These are phyloP conservation scores for Fusarium secorum DNA, from an alignment of 2,329 filamentous ascomycete genomes.

Conservation along the genomic window DNA sequence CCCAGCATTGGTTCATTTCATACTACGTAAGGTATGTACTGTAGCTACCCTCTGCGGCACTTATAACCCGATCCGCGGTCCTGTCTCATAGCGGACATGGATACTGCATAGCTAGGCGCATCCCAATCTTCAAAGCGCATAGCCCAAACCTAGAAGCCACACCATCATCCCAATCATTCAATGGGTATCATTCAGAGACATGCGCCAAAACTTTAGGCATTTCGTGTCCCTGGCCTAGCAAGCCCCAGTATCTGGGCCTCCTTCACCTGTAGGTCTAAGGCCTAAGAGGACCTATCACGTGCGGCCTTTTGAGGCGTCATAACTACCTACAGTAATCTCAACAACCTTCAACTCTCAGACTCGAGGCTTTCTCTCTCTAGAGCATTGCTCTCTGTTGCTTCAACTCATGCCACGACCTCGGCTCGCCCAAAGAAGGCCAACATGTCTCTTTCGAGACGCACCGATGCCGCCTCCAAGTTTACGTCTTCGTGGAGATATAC, in stretches of 20 bases:
- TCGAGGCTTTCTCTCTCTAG: background rate
- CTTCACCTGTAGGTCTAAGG: background rate
- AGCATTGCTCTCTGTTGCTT: background rate
- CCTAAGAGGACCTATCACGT: background rate
- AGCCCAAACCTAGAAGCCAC: constrained; percentile 16
- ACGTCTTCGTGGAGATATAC: constrained; percentile 14
- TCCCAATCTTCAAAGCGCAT: background rate
- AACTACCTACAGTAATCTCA: background rate
- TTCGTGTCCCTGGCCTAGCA: background rate
- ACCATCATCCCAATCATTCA: constrained; percentile 4
- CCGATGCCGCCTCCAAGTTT: constrained; percentile 7
- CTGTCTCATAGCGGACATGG: background rate
- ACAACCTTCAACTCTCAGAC: background rate
- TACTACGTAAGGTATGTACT: background rate
- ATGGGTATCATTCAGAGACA: constrained; percentile 9
- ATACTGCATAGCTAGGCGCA: background rate
- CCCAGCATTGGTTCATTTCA: background rate
- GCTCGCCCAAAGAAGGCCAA: constrained; percentile 7
- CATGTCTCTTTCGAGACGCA: constrained; percentile 13
- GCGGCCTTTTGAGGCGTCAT: background rate
- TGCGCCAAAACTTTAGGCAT: background rate
- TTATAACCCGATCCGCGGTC: background rate
- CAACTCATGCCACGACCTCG: constrained; percentile 13
- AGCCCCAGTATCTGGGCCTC: constrained; percentile 3
- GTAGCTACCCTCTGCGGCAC: background rate